Conservation (phyloP, 148 eudicot genomes). For the Bassia scoparia region DNA sequence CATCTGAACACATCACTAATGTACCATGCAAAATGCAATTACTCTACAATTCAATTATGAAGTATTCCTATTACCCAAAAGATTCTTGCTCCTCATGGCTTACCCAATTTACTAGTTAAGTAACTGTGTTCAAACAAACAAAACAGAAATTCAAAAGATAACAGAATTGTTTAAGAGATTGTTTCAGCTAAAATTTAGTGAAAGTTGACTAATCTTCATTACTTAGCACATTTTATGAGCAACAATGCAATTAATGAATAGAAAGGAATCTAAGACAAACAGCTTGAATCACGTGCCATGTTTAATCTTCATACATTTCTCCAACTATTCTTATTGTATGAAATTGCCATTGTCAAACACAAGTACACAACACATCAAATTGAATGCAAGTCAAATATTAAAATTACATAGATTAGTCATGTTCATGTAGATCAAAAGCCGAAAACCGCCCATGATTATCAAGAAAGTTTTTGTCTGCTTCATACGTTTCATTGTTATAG, state of each 20-base stretch:
- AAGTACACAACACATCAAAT: neutral
- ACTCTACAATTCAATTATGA: neutral
- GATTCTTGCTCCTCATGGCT: neutral
- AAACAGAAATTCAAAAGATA: neutral
- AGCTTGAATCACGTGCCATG: conserved; percentile 19
- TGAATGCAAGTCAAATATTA: neutral
- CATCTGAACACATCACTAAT: neutral
- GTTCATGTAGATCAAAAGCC: neutral
- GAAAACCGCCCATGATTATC: conserved; percentile 8
- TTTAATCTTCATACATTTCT: neutral
- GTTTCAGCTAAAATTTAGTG: conserved; percentile 13
- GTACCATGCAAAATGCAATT: neutral
- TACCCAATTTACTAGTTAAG: neutral
- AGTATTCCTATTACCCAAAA: conserved; percentile 2
- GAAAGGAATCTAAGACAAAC: conserved; percentile 12
- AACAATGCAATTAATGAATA: conserved; percentile 1
- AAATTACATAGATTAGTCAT: neutral
- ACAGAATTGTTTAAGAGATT: neutral
- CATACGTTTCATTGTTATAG: neutral
- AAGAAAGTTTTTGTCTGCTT: neutral
- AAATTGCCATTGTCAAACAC: conserved; percentile 1
- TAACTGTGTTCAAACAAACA: neutral
- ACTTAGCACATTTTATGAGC: neutral
- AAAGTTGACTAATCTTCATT: neutral
- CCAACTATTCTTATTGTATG: neutral